A percentile compares a stretch with the other conserved stretches of the same genome.
phyloP scores from a whole-genome alignment of 2,329 filamentous ascomycete genomes.

The Arthroderma uncinatum region DNA sequence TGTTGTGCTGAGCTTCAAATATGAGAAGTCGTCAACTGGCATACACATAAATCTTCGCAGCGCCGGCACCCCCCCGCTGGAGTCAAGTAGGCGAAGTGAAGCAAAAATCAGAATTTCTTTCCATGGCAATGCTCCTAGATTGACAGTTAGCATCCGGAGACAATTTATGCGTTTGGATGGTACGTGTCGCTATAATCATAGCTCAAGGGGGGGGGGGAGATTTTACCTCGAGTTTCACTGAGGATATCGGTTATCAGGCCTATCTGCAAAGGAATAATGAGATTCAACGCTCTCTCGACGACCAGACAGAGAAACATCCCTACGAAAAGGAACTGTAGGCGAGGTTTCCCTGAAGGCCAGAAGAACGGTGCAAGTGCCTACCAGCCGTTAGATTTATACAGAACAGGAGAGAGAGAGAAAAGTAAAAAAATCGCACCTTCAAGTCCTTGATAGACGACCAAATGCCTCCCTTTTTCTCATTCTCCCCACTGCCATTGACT shows the following conservation, averaged over 20 bases:
- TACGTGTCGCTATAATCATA: background rate
- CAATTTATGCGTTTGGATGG: background rate
- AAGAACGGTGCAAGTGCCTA: conserved; percentile 67
- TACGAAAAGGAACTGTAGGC: conserved; percentile 56
- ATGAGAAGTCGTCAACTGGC: conserved; percentile 47
- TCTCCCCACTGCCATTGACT: background rate
- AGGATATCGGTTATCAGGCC: conserved; percentile 67
- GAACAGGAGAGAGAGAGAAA: background rate
- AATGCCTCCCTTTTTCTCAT: conserved; percentile 6
- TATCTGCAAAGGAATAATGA: conserved; percentile 70
- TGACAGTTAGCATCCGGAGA: background rate
- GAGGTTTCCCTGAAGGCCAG: conserved; percentile 57
- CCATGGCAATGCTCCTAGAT: conserved; percentile 40
- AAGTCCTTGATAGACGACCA: conserved; percentile 8
- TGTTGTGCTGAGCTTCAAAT: conserved; percentile 47
- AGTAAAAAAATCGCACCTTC: conserved; percentile 3
- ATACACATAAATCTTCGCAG: conserved; percentile 43
- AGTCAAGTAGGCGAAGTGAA: conserved; percentile 39
- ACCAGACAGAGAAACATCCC: conserved; percentile 58
- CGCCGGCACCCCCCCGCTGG: conserved; percentile 41
- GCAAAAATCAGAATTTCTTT: conserved; percentile 44
- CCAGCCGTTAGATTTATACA: conserved; percentile 8
- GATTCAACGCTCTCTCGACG: conserved; percentile 59
- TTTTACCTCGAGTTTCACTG: conserved; percentile 37
- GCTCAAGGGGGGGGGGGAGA: background rate